A percentile compares a stretch with the other conserved stretches of the same genome.
phyloP scores from a whole-genome alignment of 2,329 filamentous ascomycete genomes.

The Emericellopsis atlantica region DNA sequence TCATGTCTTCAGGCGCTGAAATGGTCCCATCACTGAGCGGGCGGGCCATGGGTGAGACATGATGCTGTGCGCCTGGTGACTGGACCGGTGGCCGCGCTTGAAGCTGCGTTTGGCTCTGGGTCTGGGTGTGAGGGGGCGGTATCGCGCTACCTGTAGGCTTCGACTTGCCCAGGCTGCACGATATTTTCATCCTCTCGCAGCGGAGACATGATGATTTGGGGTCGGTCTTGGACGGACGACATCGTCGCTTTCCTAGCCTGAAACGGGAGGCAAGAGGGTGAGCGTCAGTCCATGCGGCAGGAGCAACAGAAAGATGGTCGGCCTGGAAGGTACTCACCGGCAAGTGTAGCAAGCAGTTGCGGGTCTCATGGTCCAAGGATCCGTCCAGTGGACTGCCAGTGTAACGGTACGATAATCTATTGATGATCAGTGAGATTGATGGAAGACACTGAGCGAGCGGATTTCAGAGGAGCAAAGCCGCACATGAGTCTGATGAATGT shows the following conservation, averaged over 20 bases:
- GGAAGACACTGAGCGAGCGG: neutral
- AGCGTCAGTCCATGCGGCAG: neutral
- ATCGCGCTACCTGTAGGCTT: neutral
- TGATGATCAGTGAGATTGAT: neutral
- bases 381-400: too few species aligned
- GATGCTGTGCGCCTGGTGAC: neutral
- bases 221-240: neutral
- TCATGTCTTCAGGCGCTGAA: neutral
- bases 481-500: neutral
- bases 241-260: constrained; percentile 1
- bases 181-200: neutral
- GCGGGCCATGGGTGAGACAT: neutral
- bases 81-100: too few species aligned
- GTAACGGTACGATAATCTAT: too few species aligned
- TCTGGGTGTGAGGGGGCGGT: neutral
- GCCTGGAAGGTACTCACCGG: constrained; percentile 1
- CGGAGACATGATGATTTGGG: neutral
- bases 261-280: neutral
- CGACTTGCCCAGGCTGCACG: neutral
- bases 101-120: neutral
- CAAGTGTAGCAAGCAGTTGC: constrained; percentile 2
- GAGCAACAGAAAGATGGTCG: neutral
- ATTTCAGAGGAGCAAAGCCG: neutral
- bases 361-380: neutral
- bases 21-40: neutral